Conservation (phyloP, 306 rosid species). For the Gillenia trifoliata region DNA sequence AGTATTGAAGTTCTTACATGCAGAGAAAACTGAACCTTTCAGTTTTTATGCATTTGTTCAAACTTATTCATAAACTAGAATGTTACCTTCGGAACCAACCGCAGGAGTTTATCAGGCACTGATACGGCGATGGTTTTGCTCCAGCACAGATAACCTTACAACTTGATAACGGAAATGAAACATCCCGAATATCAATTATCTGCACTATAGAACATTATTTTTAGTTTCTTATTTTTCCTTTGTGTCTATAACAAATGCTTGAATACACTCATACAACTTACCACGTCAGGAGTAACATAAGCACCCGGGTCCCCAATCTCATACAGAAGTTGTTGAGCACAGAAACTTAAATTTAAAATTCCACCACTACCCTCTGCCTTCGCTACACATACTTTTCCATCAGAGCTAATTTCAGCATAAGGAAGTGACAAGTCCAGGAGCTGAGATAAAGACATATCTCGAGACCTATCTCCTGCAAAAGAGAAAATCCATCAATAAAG, state of each 20-base stretch:
- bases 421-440: conserved; percentile 85
- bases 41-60: background rate
- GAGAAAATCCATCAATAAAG: conserved; percentile 11
- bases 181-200: conserved; percentile 74
- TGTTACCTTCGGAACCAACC: conserved; percentile 72
- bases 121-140: conserved; percentile 64
- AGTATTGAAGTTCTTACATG: background rate
- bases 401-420: conserved; percentile 70
- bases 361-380: conserved; percentile 91
- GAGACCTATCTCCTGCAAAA: conserved; percentile 65
- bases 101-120: conserved; percentile 73
- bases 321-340: conserved; percentile 89
- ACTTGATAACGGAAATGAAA: conserved; percentile 64
- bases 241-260: conserved; percentile 6
- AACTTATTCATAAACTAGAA: conserved; percentile 13
- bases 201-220: conserved; percentile 29
- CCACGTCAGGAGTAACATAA: conserved; percentile 93
- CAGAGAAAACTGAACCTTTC: background rate
- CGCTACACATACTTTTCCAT: conserved; percentile 68
- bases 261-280: conserved; percentile 33
- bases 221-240: conserved; percentile 4
- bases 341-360: conserved; percentile 63
- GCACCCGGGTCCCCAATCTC: conserved; percentile 86
- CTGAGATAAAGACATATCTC: conserved; percentile 53
- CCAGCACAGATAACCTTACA: conserved; percentile 61